A percentile compares a stretch with the other conserved stretches of the same genome.
Conservation (phyloP, 2,329 filamentous ascomycete genomes). For the Seiridium unicorne region DNA sequence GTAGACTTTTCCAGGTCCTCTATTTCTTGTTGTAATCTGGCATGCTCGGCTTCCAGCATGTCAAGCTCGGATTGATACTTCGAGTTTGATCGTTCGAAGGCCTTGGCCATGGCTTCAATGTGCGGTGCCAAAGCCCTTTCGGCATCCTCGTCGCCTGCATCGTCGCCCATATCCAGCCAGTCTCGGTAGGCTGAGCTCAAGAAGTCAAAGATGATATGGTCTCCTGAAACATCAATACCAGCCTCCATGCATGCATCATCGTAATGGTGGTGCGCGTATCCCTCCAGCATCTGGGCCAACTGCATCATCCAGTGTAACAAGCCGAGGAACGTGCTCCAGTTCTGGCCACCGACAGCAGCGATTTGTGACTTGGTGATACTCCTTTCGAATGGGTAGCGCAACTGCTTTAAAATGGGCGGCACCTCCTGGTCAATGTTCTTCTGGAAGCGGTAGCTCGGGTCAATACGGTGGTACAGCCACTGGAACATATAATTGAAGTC, state of each 20-base stretch:
- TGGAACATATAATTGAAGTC: constrained; percentile 98
- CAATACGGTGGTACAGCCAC: constrained; percentile 94
- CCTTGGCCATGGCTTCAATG: constrained; percentile 79
- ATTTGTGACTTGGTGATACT: constrained; percentile 97
- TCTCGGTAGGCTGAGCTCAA: constrained; percentile 86
- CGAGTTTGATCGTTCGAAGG: constrained; percentile 82
- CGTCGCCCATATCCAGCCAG: constrained; percentile 90
- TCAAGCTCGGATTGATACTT: constrained; percentile 82
- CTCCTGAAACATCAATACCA: constrained; percentile 82
- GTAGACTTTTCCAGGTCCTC: constrained; percentile 85
- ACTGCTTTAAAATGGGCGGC: constrained; percentile 84
- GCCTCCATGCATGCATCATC: constrained; percentile 87
- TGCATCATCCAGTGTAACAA: constrained; percentile 99
- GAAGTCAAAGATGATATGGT: constrained; percentile 94
- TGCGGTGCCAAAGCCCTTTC: constrained; percentile 79
- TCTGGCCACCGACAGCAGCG: constrained; percentile 90
- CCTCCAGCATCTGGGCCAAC: constrained; percentile 87
- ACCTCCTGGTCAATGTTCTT: constrained; percentile 96
- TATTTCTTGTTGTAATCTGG: constrained; percentile 78
- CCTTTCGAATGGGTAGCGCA: constrained; percentile 92
- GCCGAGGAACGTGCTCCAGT: constrained; percentile 93
- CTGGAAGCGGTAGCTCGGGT: constrained; percentile 88
- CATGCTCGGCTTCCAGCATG: constrained; percentile 82
- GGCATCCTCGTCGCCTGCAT: constrained; percentile 81
- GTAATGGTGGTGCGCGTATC: constrained; percentile 75